phyloP scores from a whole-genome alignment of 345 rosid species.

The Aurinia saxatilis region DNA sequence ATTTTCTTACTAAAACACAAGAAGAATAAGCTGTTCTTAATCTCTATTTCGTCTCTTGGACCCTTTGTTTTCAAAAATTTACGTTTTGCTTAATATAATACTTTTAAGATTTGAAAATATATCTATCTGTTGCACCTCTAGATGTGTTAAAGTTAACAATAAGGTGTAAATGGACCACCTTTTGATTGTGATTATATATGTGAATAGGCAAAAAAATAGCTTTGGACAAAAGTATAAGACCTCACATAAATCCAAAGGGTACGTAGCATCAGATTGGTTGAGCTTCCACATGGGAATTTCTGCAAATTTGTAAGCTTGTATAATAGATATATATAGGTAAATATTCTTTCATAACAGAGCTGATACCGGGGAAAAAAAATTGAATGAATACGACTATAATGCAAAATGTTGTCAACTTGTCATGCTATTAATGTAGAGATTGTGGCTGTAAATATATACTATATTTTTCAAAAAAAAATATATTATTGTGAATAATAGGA shows the following conservation, averaged over 20 bases:
- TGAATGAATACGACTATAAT: no score
- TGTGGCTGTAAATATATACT: no score
- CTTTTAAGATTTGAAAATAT: neutral
- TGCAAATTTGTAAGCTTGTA: neutral
- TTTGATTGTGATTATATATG: neutral
- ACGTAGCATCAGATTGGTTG: conserved; percentile 18
- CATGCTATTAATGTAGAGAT: no score
- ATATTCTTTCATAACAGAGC: no score
- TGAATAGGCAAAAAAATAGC: neutral
- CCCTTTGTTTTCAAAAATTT: neutral
- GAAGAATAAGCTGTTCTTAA: neutral
- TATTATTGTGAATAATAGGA: no score
- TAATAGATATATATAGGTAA: neutral
- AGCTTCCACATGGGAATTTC: conserved; percentile 23
- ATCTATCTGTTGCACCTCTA: neutral
- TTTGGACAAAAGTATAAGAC: conserved; percentile 17
- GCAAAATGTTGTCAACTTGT: no score
- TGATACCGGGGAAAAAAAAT: no score
- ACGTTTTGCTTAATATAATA: neutral
- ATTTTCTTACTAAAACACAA: neutral
- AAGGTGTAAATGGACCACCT: conserved; percentile 4
- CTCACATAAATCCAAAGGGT: conserved; percentile 7
- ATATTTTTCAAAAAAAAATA: no score
- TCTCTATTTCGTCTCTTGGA: no score
- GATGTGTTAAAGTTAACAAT: neutral